A percentile compares a stretch with the other conserved stretches of the same genome.
Evolutionary conservation across 139 green algal genomes (phyloP).

Genomic region (Tetraselmis chui): DNA sequence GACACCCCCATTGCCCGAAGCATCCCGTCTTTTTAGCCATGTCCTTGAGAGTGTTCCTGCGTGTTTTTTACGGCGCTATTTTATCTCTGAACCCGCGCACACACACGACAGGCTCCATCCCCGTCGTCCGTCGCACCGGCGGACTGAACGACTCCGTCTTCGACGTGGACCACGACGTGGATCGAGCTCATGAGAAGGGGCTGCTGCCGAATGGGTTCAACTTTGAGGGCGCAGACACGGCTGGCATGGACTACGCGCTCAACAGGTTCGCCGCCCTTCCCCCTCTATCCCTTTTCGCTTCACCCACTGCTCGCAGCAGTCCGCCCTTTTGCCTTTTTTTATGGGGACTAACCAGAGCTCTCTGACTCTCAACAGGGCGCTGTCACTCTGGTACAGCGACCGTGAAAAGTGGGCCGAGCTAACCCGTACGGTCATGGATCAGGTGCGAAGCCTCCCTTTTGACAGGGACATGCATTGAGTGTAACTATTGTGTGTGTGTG

Average conservation of each 20-base stretch:
- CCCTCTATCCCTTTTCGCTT: background rate
- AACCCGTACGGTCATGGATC: slow-evolving; percentile 47
- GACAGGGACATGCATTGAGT: too few species aligned
- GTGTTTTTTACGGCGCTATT: too few species aligned
- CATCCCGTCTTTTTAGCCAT: too few species aligned
- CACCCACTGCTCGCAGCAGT: background rate
- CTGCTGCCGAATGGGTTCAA: slow-evolving; percentile 78
- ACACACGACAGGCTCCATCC: slow-evolving; percentile 64
- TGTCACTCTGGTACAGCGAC: slow-evolving; percentile 73
- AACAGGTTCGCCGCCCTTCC: slow-evolving; percentile 44
- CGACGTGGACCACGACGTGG: slow-evolving; percentile 73
- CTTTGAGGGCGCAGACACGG: slow-evolving; percentile 84
- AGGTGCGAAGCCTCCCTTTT: too few species aligned
- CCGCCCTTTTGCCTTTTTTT: background rate
- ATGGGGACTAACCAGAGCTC: too few species aligned
- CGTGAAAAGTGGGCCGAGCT: slow-evolving; percentile 58
- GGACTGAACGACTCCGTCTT: slow-evolving; percentile 85
- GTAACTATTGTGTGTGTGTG: too few species aligned
- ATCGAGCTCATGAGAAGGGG: slow-evolving; percentile 39
- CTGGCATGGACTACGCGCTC: slow-evolving; percentile 84
- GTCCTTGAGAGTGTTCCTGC: too few species aligned
- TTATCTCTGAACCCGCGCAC: too few species aligned
- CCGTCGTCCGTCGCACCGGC: slow-evolving; percentile 85
- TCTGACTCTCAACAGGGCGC: slow-evolving; percentile 43
- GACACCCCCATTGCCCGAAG: background rate